Percentiles rank a stretch among this genome's conserved stretches.
Evolutionary conservation across 495 filamentous ascomycete species (phyloP).

Genomic region (Hyaloscypha bicolor): DNA sequence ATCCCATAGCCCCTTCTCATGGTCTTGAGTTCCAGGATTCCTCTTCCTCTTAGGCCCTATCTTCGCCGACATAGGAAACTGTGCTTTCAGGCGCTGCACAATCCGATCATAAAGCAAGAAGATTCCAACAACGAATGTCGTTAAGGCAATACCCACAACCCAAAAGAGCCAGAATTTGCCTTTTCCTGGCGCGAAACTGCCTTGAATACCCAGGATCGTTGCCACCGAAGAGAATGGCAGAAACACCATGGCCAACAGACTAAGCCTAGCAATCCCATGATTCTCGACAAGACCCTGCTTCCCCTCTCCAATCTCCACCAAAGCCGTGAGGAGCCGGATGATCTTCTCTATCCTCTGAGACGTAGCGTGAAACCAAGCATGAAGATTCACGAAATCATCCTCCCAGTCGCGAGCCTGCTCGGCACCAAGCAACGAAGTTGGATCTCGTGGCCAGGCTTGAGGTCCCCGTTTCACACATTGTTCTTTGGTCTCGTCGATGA

Average conservation of each 20-base stretch:
- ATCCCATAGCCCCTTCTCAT: background rate
- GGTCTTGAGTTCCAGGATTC: background rate
- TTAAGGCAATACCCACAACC: conserved; percentile 38
- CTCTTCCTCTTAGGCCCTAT: background rate
- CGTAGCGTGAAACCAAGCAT: background rate
- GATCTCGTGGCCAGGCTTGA: background rate
- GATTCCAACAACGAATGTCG: conserved; percentile 15
- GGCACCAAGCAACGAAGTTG: background rate
- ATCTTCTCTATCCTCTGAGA: conserved; percentile 1
- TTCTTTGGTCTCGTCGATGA: conserved; percentile 14
- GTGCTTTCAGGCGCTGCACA: background rate
- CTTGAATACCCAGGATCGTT: conserved; percentile 39
- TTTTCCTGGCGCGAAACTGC: conserved; percentile 12
- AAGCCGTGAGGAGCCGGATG: conserved; percentile 20
- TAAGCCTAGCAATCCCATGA: conserved; percentile 40
- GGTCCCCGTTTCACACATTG: conserved; percentile 6
- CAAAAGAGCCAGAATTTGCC: conserved; percentile 44
- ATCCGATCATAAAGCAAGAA: conserved; percentile 7
- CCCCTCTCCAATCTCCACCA: conserved; percentile 36
- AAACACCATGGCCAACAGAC: conserved; percentile 45
- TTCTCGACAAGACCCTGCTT: conserved; percentile 36
- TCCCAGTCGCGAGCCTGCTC: conserved; percentile 1
- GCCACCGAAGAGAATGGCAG: conserved; percentile 44
- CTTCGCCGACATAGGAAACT: background rate
- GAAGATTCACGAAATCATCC: conserved; percentile 4